phyloP scores from a whole-genome alignment of 179 eudicot genomes.

The Amaranthus tricolor region DNA sequence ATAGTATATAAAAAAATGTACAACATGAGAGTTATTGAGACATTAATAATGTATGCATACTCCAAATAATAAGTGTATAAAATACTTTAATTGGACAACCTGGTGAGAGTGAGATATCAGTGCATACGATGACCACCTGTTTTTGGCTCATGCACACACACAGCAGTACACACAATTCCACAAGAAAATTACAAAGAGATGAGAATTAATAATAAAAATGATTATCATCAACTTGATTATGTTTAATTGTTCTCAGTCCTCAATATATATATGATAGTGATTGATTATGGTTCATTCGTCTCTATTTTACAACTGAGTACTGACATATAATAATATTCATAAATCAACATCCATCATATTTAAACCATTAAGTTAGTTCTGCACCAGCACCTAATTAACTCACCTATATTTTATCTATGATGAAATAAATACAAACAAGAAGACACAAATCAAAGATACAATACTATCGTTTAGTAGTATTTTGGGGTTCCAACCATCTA shows the following conservation, averaged over 20 bases:
- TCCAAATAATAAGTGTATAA: neutral
- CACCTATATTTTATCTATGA: too few species aligned
- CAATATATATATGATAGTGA: slow-evolving; percentile 2
- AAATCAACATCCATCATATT: neutral
- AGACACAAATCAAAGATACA: too few species aligned
- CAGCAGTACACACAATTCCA: too few species aligned
- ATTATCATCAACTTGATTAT: neutral
- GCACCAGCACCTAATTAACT: neutral
- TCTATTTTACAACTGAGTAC: neutral
- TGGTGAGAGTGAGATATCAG: too few species aligned
- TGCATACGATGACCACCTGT: too few species aligned
- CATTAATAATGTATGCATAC: neutral
- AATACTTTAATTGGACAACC: neutral
- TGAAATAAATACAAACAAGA: too few species aligned
- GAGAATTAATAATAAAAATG: too few species aligned
- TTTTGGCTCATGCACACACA: too few species aligned
- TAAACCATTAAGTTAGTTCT: neutral
- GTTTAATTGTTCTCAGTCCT: neutral
- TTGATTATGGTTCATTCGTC: neutral
- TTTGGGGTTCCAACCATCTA: too few species aligned
- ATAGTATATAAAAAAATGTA: neutral
- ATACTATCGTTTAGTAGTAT: too few species aligned
- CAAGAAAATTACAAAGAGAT: too few species aligned
- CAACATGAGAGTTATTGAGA: too few species aligned
- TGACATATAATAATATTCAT: neutral